Evolutionary conservation across 192 early-diverging fungal genomes (phyloP).

Genomic region (Lunasporangiospora selenospora): DNA sequence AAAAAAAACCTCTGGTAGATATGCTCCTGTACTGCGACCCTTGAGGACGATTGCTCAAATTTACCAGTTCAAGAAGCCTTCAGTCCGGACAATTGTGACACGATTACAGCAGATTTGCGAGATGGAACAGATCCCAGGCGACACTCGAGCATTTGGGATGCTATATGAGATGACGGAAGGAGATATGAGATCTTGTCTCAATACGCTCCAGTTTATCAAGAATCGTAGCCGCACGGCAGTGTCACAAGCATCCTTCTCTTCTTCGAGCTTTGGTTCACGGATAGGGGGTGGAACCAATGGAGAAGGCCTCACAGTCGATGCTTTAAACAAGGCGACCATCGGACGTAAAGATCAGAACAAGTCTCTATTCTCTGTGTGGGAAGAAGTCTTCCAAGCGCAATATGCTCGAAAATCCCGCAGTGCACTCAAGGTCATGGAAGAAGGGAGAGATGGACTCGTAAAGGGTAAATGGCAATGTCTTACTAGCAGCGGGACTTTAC

Average conservation of each 20-base stretch:
- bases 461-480: constrained; percentile 15
- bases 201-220: constrained; percentile 78
- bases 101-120: constrained; percentile 84
- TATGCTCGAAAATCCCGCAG: constrained; percentile 34
- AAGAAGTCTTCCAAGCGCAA: constrained; percentile 73
- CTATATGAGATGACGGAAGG: constrained; percentile 82
- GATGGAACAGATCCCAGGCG: constrained; percentile 73
- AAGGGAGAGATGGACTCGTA: constrained; percentile 32
- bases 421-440: constrained; percentile 33
- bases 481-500: neutral
- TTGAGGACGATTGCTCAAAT: constrained; percentile 81
- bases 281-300: constrained; percentile 2
- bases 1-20: no score
- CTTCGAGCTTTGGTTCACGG: neutral
- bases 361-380: constrained; percentile 84
- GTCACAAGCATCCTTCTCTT: neutral
- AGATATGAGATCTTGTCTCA: constrained; percentile 89
- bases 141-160: constrained; percentile 75
- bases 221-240: constrained; percentile 20
- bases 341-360: constrained; percentile 85
- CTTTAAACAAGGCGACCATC: constrained; percentile 53
- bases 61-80: constrained; percentile 72
- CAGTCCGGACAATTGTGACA: constrained; percentile 68
- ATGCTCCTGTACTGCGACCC: constrained; percentile 86
- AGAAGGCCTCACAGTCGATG: constrained; percentile 51